Conservation (phyloP, 1,284 basidiomycete species). For the Malassezia pachydermatis region DNA sequence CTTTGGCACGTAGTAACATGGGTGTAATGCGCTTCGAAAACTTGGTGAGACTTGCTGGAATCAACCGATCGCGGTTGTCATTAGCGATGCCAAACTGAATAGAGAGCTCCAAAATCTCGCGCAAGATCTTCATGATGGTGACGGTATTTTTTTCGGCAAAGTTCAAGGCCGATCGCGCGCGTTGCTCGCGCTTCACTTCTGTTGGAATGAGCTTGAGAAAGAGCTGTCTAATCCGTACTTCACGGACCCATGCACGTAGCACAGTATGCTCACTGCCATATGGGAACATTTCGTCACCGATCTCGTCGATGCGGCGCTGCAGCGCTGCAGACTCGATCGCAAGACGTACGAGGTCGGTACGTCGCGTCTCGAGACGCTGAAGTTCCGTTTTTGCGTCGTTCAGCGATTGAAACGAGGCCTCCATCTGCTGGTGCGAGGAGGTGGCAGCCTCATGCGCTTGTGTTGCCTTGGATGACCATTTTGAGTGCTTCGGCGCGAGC, state of each 20-base stretch:
- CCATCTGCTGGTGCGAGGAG: neutral
- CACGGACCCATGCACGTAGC: constrained; percentile 23
- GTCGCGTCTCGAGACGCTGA: constrained; percentile 15
- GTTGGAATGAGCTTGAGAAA: constrained; percentile 20
- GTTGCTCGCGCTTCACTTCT: constrained; percentile 27
- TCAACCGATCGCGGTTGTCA: constrained; percentile 25
- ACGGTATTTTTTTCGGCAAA: constrained; percentile 16
- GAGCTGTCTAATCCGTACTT: constrained; percentile 22
- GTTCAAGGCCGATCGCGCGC: constrained; percentile 24
- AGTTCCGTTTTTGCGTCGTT: constrained; percentile 15
- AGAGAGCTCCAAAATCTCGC: constrained; percentile 23
- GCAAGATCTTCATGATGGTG: constrained; percentile 22
- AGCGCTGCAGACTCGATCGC: constrained; percentile 6
- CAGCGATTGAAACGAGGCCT: neutral
- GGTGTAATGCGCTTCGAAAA: constrained; percentile 22
- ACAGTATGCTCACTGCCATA: constrained; percentile 18
- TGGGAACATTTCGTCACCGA: constrained; percentile 19
- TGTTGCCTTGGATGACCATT: neutral
- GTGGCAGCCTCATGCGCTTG: neutral
- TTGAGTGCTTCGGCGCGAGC: neutral
- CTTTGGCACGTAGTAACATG: constrained; percentile 27
- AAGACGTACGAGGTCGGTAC: constrained; percentile 19
- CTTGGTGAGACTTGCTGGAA: constrained; percentile 13
- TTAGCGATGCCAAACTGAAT: constrained; percentile 28
- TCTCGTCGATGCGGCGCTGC: neutral